phyloP scores from a whole-genome alignment of 805 yeast genomes.

The Candida odintsovae region DNA sequence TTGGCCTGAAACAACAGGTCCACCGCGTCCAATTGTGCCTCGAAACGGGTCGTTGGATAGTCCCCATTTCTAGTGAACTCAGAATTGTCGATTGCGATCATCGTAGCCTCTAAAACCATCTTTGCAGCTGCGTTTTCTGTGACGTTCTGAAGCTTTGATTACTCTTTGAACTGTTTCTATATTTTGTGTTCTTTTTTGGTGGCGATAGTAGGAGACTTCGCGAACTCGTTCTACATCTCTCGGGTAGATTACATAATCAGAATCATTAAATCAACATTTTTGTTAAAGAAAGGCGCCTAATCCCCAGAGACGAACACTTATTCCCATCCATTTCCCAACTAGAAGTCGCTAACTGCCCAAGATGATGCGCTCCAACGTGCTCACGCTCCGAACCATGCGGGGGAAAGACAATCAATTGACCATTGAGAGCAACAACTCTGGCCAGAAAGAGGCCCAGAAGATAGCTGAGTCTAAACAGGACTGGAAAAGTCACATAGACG shows the following conservation, averaged over 20 bases:
- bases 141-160: too few relatives aligned
- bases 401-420: slow-evolving; percentile 18
- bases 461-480: neutral
- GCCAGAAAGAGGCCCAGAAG: neutral
- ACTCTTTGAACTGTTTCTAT: neutral
- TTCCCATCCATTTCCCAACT: neutral
- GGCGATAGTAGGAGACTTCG: slow-evolving; percentile 20
- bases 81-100: slow-evolving; percentile 92
- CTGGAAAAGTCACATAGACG: slow-evolving; percentile 7
- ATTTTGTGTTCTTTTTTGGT: slow-evolving; percentile 23
- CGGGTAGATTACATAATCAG: neutral
- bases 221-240: neutral
- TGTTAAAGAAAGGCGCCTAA: neutral
- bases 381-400: slow-evolving; percentile 22
- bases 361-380: slow-evolving; percentile 24
- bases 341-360: neutral
- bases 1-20: slow-evolving; percentile 82
- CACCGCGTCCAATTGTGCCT: slow-evolving; percentile 88
- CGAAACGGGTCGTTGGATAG: slow-evolving; percentile 79
- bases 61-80: slow-evolving; percentile 97
- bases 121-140: slow-evolving; percentile 2
- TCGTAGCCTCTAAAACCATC: slow-evolving; percentile 95
- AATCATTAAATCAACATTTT: neutral
- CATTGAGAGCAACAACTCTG: slow-evolving; percentile 16
- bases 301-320: neutral